Evolutionary conservation across 257 asterid species (phyloP), one percentile per base, ranked within the genome.

Genomic region (Primulina eburnea): DNA sequence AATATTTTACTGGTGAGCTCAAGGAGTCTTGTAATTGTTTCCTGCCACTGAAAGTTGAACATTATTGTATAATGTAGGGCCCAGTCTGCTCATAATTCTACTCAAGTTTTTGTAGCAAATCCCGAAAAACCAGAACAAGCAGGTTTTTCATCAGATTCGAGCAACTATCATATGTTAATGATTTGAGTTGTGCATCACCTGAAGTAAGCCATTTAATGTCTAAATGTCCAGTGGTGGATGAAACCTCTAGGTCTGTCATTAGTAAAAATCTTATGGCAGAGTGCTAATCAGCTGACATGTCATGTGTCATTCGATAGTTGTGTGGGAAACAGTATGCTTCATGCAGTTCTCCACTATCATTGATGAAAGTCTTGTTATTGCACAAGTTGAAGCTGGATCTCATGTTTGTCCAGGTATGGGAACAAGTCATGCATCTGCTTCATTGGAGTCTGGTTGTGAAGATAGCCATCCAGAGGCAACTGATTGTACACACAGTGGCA

Each of bases 81-180:
- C 62, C 84, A 47, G 65, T 64, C 75, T 72, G 75, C 81, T 62
- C 80, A 59, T 66, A 66, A 68, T 66, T 72, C 72, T 73, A 30
- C 75, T 82, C 86, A 65, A 78, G 81, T 73, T 78, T 76, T 79
- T 28, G 74, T 73, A 78, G 69, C 68, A 60, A 57, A 52, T 58
- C 68, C 60, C 34, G 62, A 32, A 60, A 65, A 74, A 65, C 59
- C 65, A 68, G 77, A 71, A 73, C 70, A 76, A 66, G 47, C 68
- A 62, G 71, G 61, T 69, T 68, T 63, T 17, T 71, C 70, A 40
- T 35, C 55, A 64, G 77, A 76, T 66, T 68, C 55, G 40, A 79
- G 71, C 60, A 80, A 73, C 70, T 50, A 24, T 65, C 64, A 57
- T 47, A 67, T 40, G 70, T 69, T 61, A 63, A 57, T 37, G 32